These are phyloP conservation scores for Hibiscus syriacus DNA, from an alignment of 345 rosid genomes.

Conservation along the genomic window DNA sequence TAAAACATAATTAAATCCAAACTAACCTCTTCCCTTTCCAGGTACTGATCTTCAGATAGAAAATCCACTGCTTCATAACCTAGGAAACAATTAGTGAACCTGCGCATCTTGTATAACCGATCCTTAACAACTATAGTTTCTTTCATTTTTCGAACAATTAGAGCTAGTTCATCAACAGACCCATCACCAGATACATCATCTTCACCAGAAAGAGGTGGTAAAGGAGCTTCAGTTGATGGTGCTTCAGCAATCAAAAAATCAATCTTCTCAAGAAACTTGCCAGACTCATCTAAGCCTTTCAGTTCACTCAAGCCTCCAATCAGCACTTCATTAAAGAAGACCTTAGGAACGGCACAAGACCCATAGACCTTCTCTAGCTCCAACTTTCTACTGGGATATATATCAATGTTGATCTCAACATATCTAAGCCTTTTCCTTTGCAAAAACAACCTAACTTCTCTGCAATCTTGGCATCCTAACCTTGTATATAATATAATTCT, in stretches of 20 bases:
- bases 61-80: conserved; percentile 79
- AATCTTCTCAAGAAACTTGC: conserved; percentile 57
- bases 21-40: conserved; percentile 73
- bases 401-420: conserved; percentile 68
- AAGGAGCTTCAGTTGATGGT: conserved; percentile 59
- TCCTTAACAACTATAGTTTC: conserved; percentile 53
- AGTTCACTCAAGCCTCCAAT: conserved; percentile 63
- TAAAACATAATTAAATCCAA: neutral
- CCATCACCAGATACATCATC: conserved; percentile 63
- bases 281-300: conserved; percentile 51
- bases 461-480: conserved; percentile 64
- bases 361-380: conserved; percentile 66
- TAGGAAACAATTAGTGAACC: conserved; percentile 58
- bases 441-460: conserved; percentile 50
- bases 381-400: conserved; percentile 60
- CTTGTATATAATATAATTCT: conserved; percentile 61
- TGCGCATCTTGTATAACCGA: conserved; percentile 62
- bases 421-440: conserved; percentile 54
- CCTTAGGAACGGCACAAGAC: conserved; percentile 61
- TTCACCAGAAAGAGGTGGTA: conserved; percentile 86
- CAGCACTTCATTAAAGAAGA: conserved; percentile 60
- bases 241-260: conserved; percentile 43
- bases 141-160: conserved; percentile 72
- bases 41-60: conserved; percentile 50
- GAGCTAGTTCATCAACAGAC: conserved; percentile 65